These are phyloP conservation scores for Hepatocystis sp. DNA, from an alignment of 169 alveolate genomes.

Conservation along the genomic window DNA sequence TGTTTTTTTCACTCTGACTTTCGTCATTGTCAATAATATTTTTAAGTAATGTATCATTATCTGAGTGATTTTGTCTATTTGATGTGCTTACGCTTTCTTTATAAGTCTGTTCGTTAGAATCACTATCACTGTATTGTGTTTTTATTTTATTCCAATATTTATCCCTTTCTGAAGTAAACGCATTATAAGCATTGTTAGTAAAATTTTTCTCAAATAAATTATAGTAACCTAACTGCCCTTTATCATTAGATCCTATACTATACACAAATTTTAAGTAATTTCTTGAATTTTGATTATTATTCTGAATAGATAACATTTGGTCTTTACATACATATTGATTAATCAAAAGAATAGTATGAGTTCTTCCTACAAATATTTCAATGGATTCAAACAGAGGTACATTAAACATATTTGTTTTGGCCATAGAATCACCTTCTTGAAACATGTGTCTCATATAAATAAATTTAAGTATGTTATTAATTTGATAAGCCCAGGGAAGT, in stretches of 20 bases:
- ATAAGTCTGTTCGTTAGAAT: no score
- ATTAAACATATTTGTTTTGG: constrained; percentile 14
- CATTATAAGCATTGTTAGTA: background rate
- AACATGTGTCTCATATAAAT: constrained; percentile 74
- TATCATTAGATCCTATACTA: constrained; percentile 96
- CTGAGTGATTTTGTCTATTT: background rate
- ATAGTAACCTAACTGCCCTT: constrained; percentile 93
- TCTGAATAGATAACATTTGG: background rate
- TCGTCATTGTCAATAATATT: background rate
- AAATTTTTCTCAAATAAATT: constrained; percentile 45
- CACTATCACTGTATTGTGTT: no score
- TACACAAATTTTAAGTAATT: constrained; percentile 80
- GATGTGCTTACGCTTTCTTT: no score
- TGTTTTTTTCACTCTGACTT: background rate
- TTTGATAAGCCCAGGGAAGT: constrained; percentile 76
- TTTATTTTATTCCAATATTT: no score
- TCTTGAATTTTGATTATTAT: constrained; percentile 5
- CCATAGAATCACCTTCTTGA: constrained; percentile 22
- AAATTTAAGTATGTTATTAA: constrained; percentile 45
- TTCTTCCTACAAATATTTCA: constrained; percentile 67
- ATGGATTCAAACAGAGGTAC: constrained; percentile 69
- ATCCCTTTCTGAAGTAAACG: no score
- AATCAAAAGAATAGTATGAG: constrained; percentile 66
- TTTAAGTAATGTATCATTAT: background rate
- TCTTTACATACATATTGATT: constrained; percentile 27